Base-by-base conservation (phyloP, 108 stramenopile species). In the Cyclotella atomus region DNA sequence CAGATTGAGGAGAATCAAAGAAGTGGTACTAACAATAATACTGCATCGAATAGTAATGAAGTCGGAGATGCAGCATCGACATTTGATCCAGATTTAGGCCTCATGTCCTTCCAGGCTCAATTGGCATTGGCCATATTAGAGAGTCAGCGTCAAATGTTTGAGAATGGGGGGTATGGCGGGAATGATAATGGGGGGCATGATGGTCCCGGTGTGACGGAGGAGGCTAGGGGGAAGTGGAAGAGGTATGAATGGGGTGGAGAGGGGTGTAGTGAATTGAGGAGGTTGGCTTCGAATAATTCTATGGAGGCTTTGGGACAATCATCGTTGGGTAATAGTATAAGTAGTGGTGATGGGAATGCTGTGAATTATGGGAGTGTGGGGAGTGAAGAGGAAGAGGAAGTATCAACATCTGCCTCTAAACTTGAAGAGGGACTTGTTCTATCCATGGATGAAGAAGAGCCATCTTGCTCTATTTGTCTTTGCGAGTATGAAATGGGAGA, bases 101-200 rank as follows among this genome's bases (percentile, higher is more conserved):
- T 88, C 30, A 68, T 95, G 77, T 83, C 82, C n/a, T 95, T 95
- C 73, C 94, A 95, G 63, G 90, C 92, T 1, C 94, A 95, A 77
- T 73, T 95, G 70, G 94, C 94, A n/a, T 49, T 95, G 68, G 94
- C 94, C 44, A 95, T 95, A 59, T 83, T 95, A 72, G 88, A 95
- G 59, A 89, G 88, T 15, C 91, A 93, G 45, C 82, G 91, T 12
- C 89, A 93, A 78, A 83, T 91, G 89, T 88, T 93, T 80, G 84
- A 92, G 70, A 85, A 81, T 59, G 94, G 94, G 50, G 94, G 90
- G 0, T 92, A 82, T 61, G 89, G 89, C 9, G 82, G 87, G 50
- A 87, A 87, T 23, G 89, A 87, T 29, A 88, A 89, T 74, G 77
- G 85, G 29, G 59, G 25, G 8, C 73, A 77, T n/a, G 45, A 63